phyloP scores from a whole-genome alignment of 495 filamentous ascomycete species.

The Lepidopterella palustris region DNA sequence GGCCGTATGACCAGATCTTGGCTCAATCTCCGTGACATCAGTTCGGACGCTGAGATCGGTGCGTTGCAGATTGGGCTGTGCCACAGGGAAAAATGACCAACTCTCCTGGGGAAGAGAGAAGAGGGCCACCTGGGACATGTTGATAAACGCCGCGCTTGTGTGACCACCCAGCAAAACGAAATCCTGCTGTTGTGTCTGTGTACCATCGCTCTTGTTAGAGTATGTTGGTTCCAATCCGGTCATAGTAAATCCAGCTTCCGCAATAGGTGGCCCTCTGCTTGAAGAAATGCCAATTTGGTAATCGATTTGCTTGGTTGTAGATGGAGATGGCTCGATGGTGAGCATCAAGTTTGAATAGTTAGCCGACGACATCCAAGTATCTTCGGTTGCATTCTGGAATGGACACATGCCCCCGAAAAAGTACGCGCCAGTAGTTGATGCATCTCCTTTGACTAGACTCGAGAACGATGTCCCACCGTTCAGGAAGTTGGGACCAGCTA shows the following conservation, averaged over 20 bases:
- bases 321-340: conserved; percentile 45
- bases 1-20: conserved; percentile 79
- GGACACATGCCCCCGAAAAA: conserved; percentile 90
- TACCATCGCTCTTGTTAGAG: conserved; percentile 46
- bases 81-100: conserved; percentile 72
- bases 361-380: conserved; percentile 55
- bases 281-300: conserved; percentile 41
- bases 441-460: conserved; percentile 47
- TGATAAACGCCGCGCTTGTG: conserved; percentile 75
- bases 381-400: conserved; percentile 37
- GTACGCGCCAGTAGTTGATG: conserved; percentile 51
- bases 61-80: conserved; percentile 37
- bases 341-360: conserved; percentile 75
- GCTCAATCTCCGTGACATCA: conserved; percentile 48
- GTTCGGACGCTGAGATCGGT: conserved; percentile 48
- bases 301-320: conserved; percentile 18
- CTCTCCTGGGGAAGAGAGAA: conserved; percentile 79
- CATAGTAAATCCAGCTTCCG: conserved; percentile 82
- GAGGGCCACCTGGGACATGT: conserved; percentile 84
- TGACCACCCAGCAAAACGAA: conserved; percentile 84
- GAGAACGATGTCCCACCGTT: conserved; percentile 63
- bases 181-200: conserved; percentile 57
- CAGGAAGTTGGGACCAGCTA: conserved; percentile 59
- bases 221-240: conserved; percentile 62
- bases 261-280: conserved; percentile 56